Evolutionary conservation across 2,329 filamentous ascomycete genomes (phyloP).

Genomic region (Dryadomyces quercus-mongolicae): DNA sequence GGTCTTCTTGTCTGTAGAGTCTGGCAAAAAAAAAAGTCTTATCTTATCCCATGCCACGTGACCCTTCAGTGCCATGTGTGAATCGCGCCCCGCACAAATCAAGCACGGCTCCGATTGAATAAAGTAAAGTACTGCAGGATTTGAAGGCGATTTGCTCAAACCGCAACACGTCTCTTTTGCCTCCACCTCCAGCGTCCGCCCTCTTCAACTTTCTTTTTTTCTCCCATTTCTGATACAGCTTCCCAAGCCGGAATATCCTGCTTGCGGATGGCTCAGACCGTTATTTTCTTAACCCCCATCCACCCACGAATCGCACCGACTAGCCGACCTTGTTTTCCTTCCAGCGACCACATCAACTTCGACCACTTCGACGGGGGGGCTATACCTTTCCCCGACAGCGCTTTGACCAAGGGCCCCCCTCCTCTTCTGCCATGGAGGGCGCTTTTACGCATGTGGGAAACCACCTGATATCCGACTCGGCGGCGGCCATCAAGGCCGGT

Average conservation of each 20-base stretch:
- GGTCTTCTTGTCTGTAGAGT: too few species aligned
- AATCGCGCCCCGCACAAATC: conserved; percentile 8
- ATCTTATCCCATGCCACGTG: background rate
- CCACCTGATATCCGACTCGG: conserved; percentile 73
- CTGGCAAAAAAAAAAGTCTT: background rate
- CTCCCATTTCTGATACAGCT: too few species aligned
- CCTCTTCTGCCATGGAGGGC: conserved; percentile 53
- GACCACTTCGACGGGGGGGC: background rate
- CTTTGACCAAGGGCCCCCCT: background rate
- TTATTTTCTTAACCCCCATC: background rate
- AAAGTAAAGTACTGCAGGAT: conserved; percentile 1
- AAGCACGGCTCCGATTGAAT: background rate
- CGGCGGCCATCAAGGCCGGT: conserved; percentile 76
- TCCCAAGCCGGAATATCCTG: background rate
- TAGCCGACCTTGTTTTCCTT: too few species aligned
- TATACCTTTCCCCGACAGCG: background rate
- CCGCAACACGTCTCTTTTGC: background rate
- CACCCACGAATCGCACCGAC: background rate
- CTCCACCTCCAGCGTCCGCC: background rate
- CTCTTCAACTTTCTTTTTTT: background rate
- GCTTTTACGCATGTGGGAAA: conserved; percentile 83
- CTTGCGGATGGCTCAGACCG: background rate
- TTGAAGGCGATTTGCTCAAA: background rate
- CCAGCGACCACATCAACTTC: background rate
- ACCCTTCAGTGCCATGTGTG: background rate